Conservation (phyloP, 164 flowering plant genomes). For the Cinnamomum micranthum region DNA sequence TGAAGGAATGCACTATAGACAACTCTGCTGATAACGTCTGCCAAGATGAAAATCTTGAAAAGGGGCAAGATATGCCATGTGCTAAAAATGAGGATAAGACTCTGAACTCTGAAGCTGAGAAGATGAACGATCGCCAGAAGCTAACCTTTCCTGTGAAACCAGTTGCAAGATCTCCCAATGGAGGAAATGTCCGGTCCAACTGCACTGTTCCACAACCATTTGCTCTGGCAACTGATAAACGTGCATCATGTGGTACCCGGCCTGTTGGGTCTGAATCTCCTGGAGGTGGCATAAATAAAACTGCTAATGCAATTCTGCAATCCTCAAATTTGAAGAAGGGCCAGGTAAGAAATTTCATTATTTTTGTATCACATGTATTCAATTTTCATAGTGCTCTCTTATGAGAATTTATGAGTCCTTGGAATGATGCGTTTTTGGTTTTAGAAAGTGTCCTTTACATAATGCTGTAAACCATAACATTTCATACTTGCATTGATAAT, state of each 20-base stretch:
- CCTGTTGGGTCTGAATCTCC: conserved; percentile 34
- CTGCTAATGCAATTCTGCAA: conserved; percentile 19
- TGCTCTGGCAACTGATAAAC: conserved; percentile 79
- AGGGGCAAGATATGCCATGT: conserved; percentile 29
- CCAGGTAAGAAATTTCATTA: conserved; percentile 26
- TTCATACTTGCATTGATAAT: too few relatives aligned
- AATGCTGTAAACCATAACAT: too few relatives aligned
- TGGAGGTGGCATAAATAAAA: conserved; percentile 20
- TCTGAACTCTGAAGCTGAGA: conserved; percentile 24
- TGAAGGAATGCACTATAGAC: conserved; percentile 56
- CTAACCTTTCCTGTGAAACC: conserved; percentile 26
- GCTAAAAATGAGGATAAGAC: conserved; percentile 31
- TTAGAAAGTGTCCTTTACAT: too few relatives aligned
- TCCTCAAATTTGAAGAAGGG: conserved; percentile 29
- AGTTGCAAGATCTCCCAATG: conserved; percentile 28
- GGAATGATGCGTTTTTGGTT: too few relatives aligned
- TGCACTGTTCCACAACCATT: conserved; percentile 73
- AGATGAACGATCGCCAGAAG: conserved; percentile 25
- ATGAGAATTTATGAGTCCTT: too few relatives aligned
- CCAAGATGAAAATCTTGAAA: conserved; percentile 23
- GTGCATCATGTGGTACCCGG: conserved; percentile 56
- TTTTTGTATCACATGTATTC: too few relatives aligned
- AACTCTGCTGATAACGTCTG: conserved; percentile 16
- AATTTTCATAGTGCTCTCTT: too few relatives aligned
- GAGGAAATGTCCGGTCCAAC: conserved; percentile 35